Base-by-base conservation (phyloP, 2,329 filamentous ascomycete species). In the Cryphonectria nitschkei region DNA sequence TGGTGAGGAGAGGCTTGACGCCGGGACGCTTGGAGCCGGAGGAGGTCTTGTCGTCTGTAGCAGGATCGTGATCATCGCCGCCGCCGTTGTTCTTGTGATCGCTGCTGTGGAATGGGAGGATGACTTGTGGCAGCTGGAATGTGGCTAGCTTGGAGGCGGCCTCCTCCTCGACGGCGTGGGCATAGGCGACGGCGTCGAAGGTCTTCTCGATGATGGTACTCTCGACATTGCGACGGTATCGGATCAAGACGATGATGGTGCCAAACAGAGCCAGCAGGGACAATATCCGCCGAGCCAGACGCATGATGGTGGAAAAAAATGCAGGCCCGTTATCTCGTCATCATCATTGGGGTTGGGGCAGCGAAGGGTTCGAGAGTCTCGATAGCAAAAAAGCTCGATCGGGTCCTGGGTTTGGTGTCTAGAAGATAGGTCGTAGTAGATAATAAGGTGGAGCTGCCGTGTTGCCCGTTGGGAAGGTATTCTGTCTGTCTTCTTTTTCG, bases 191-290 rank as follows among this genome's bases (percentile, higher is more conserved):
- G 26, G 64, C 71, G 26, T 72, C 71, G n/a, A 62, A 64, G 68
- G 70, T 70, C 61, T 69, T 69, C 37, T 72, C 71, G 63, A 70
- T 69, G 68, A 72, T 68, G 39, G 71, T 70, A 46, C 46, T 62
- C 66, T 72, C 68, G 63, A 72, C 71, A 46, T 64, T 72, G 68
- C 58, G 68, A 39, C 68, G 71, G 60, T 72, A 72, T 22, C 71
- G 68, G 52, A 72, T 26, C 43, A 72, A 32, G 46, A 72, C 65
- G 62, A 70, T 46, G 60, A 72, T 60, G n/a, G 70, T 60, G 71
- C 65, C 50, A 41, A 68, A 46, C 19, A 72, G 69, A 52, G 66
- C 68, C 50, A 70, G 65, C 37, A 72, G 37, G 63, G 68, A 39
- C 65, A 70, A 60, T 29, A 72, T 32, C 60, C 71, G 69, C 68